Conservation (phyloP, 768 basidiomycete genomes). For the Exidia glandulosa region DNA sequence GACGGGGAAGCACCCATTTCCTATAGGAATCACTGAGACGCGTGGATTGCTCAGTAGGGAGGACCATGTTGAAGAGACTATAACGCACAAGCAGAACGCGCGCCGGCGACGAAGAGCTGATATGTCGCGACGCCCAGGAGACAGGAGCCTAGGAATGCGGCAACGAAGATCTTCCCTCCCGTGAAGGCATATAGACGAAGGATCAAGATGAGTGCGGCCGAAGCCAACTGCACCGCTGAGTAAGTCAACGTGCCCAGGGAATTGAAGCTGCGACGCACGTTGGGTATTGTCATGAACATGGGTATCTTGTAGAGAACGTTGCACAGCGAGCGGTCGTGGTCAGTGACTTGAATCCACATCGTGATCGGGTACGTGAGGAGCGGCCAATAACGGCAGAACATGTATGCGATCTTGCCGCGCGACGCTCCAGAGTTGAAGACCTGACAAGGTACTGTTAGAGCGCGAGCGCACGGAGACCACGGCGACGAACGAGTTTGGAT, state of each 20-base stretch:
- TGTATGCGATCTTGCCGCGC: background rate
- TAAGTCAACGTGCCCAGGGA: background rate
- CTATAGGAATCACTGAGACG: background rate
- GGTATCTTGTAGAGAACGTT: background rate
- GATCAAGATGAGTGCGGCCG: background rate
- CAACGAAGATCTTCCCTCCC: background rate
- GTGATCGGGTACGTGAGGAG: background rate
- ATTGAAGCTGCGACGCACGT: background rate
- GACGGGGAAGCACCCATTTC: background rate
- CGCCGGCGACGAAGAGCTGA: background rate
- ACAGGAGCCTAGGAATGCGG: background rate
- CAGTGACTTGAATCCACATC: background rate
- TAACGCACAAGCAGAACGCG: background rate
- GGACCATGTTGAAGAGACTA: background rate
- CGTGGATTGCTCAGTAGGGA: background rate
- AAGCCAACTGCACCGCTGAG: background rate
- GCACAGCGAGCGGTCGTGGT: background rate
- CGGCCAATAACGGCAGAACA: background rate
- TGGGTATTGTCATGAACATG: background rate
- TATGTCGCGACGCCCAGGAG: background rate
- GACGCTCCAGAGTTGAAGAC: background rate
- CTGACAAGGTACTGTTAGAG: background rate
- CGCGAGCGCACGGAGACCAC: background rate
- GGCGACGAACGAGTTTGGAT: background rate
- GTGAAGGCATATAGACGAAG: background rate